Conservation (phyloP, 2,329 filamentous ascomycete species). For the Helicocarpus griseus region DNA sequence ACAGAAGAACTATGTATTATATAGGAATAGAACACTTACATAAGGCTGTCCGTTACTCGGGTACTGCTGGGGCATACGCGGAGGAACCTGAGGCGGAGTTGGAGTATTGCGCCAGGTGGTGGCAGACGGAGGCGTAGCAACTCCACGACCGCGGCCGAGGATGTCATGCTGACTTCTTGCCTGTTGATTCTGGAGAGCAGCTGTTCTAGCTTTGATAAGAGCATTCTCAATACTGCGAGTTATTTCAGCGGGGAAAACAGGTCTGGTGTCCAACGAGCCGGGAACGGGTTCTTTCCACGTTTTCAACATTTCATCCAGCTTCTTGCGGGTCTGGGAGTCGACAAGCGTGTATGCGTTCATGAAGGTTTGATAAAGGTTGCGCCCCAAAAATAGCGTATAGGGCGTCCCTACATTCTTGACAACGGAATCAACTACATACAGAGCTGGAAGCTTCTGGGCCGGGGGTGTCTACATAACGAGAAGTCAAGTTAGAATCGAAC, state of each 20-base stretch:
- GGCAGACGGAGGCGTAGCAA: conserved; percentile 41
- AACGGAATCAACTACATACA: conserved; percentile 96
- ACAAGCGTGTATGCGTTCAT: conserved; percentile 95
- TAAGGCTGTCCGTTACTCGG: conserved; percentile 23
- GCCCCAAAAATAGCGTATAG: conserved; percentile 89
- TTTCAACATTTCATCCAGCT: conserved; percentile 94
- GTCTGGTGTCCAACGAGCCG: conserved; percentile 82
- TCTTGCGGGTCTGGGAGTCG: conserved; percentile 68
- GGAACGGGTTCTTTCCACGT: conserved; percentile 98
- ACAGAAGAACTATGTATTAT: neutral
- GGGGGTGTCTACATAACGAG: conserved; percentile 62
- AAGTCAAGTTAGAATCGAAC: conserved; percentile 21
- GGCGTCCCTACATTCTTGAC: conserved; percentile 98
- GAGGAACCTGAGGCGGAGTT: conserved; percentile 53
- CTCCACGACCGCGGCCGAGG: conserved; percentile 42
- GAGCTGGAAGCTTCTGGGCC: conserved; percentile 80
- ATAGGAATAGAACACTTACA: conserved; percentile 11
- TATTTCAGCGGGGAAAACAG: conserved; percentile 80
- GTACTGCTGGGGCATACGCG: conserved; percentile 26
- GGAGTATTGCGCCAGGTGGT: conserved; percentile 57
- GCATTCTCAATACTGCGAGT: conserved; percentile 90
- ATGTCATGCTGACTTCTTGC: conserved; percentile 47
- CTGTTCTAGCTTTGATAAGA: conserved; percentile 67
- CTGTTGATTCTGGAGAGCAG: conserved; percentile 40
- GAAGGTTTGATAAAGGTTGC: conserved; percentile 85